Evolutionary conservation across 2,329 filamentous ascomycete species (phyloP), one percentile per base, ranked within the genome.

Genomic region (Pseudogymnoascus sp.): DNA sequence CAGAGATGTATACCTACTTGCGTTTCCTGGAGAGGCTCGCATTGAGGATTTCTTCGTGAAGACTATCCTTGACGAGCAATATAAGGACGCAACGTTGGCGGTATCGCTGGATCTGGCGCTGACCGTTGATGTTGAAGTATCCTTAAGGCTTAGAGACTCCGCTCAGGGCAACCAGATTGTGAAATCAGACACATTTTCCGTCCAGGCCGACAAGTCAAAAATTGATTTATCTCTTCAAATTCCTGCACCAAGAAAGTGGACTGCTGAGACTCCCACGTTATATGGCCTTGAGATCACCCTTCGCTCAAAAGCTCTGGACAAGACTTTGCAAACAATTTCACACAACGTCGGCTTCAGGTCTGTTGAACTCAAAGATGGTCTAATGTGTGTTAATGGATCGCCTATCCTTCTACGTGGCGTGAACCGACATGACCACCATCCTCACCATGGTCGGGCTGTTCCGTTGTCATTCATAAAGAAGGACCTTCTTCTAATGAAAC

Each of bases 381-480:
- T 87, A 45, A 77, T 88, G 67, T 78, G 78, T 23, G 85, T 89
- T 66, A 90, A 89, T 63, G 86, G 87, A 4, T 77, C 78, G 28
- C 76, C 81, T 1, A 79, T 90, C 59, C 78, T 83, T 2, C 78
- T 90, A 65, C 80, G 83, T 28, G 88, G 87, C 14, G 83, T 85
- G 14, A 90, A 90, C 71, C 77, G 87, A 14, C 88, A 90, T 68
- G 88, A 91, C 63, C 87, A 91, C 68, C 87, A 90, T 68, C 85
- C 86, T 0, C 74, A 75, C 9, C 76, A 76, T 33, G 83, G 83
- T 12, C 78, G 83, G 11, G 75, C 81, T 1, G 80, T 85, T 1
- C 80, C 81, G 0, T 71, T 77, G 12, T 78, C 80, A 0, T 88
- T 82, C 63, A 81, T 88, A 69, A 80, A 81, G 65, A 73, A 77